Percentiles rank a stretch among this genome's conserved stretches.
Evolutionary conservation across 169 alveolate genomes (phyloP).

Genomic region (Plasmodium inui): DNA sequence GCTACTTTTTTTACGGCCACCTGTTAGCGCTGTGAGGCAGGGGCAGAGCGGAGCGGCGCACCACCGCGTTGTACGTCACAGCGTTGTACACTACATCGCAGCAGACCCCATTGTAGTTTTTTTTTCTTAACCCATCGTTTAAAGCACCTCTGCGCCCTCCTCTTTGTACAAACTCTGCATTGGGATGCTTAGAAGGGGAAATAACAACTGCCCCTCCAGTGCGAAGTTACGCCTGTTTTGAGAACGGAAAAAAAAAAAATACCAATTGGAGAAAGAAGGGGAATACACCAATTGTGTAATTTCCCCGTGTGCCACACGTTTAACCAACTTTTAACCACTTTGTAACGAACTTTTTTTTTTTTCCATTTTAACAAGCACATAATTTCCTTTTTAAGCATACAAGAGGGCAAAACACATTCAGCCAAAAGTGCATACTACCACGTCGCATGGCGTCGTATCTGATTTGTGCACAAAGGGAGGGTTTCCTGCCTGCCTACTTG

Average conservation of each 20-base stretch:
- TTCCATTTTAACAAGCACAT: background rate
- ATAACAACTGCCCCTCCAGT: background rate
- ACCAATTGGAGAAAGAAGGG: background rate
- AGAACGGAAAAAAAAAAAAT: background rate
- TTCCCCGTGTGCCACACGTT: background rate
- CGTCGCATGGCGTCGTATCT: background rate
- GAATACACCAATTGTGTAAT: background rate
- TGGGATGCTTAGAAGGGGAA: background rate
- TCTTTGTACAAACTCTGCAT: background rate
- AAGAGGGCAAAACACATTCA: background rate
- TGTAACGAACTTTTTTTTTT: too few relatives aligned
- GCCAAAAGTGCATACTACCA: background rate
- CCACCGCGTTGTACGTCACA: background rate
- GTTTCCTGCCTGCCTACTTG: background rate
- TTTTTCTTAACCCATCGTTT: background rate
- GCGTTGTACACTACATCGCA: too few relatives aligned
- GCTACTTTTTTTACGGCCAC: conserved; percentile 43
- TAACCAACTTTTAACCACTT: too few relatives aligned
- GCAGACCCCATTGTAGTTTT: background rate
- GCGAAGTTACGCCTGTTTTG: background rate
- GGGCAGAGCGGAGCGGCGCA: background rate
- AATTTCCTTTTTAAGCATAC: background rate
- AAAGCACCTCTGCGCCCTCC: background rate
- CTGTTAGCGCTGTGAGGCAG: background rate
- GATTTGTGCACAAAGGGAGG: background rate